Base-by-base conservation (phyloP, 2,329 filamentous ascomycete genomes). In the Xylaria sp. region DNA sequence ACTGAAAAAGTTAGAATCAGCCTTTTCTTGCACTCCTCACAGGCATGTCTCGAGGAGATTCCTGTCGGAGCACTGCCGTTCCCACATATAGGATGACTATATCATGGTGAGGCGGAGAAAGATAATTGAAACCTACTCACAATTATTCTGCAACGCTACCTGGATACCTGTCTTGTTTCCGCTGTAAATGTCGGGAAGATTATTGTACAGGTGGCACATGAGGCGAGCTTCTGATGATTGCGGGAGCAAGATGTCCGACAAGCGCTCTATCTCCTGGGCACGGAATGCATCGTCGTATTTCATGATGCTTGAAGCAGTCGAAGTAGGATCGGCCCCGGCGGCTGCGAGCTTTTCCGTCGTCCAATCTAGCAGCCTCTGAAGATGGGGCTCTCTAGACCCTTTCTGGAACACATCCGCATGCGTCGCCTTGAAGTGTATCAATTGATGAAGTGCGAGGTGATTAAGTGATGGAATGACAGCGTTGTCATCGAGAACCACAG, bases 341-440 rank as follows among this genome's bases (percentile, higher is more conserved):
- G 39, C 2, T 8, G 31, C 20, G 12, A 65, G 55, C n/a, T 65
- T 65, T 20, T 60, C 31, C 3, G 46, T 46, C 1, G 63, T 65
- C 63, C 63, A 65, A 46, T 65, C 63, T 6, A 65, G 46, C 12
- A 65, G 48, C 7, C 63, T 25, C 34, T 65, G 63, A 6, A 65
- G 37, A 28, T 65, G 63, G 2, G 55, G 63, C 12, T 41, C 2
- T 20, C 54, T 1, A 5, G 63, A 65, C 2, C 63, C 63, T 20
- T 34, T 46, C 8, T 44, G 25, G 39, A 65, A 65, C 5, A 60
- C 23, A n/a, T 54, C 23, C 1, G 55, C 8, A 44, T 65, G 31
- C 18, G 63, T 65, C 6, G 13, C 18, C 37, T 65, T 65, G 55
- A 65, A 65, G 34, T 65, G 63, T n/a, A 65, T 65, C 5, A 65